Percentiles rank a stretch among this genome's conserved stretches.
These are phyloP conservation scores for Paramarasmius palmivorus DNA, from an alignment of 1,284 basidiomycete species.

Conservation along the genomic window DNA sequence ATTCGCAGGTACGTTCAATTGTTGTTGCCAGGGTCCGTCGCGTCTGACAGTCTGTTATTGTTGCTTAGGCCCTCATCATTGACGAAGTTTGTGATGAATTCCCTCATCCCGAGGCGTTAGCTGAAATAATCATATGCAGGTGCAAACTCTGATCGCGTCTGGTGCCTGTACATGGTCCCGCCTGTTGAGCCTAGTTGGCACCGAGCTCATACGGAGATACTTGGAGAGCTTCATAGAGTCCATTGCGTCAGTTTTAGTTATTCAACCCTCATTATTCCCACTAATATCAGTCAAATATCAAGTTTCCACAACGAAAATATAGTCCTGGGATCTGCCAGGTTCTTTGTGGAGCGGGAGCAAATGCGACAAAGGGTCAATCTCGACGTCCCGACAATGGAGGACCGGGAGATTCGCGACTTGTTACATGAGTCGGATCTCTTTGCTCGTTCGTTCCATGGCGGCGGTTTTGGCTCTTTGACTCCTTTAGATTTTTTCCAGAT, in stretches of 20 bases:
- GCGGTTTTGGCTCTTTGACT: constrained; percentile 70
- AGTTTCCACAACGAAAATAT: constrained; percentile 70
- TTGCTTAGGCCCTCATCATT: constrained; percentile 64
- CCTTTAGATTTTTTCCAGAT: constrained; percentile 77
- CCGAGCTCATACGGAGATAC: constrained; percentile 64
- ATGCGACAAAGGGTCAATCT: constrained; percentile 74
- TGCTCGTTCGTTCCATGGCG: constrained; percentile 71
- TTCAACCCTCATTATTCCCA: constrained; percentile 10
- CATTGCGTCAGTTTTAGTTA: constrained; percentile 57
- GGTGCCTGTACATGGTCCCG: constrained; percentile 66
- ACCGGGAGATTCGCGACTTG: constrained; percentile 69
- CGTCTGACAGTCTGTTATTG: constrained; percentile 8
- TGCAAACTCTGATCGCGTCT: constrained; percentile 65
- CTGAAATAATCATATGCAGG: constrained; percentile 35
- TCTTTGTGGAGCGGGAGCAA: constrained; percentile 74
- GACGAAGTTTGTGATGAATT: constrained; percentile 60
- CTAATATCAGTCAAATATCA: constrained; percentile 18
- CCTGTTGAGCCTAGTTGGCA: constrained; percentile 51
- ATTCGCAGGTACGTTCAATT: constrained; percentile 58
- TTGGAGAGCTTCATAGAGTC: constrained; percentile 68
- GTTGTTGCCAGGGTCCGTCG: constrained; percentile 13
- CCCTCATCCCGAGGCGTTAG: not conserved
- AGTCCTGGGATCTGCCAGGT: constrained; percentile 69
- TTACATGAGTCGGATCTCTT: constrained; percentile 83
- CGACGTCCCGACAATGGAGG: constrained; percentile 74